Percentiles rank a stretch among this genome's conserved stretches.
Conservation (phyloP, 805 yeast species). For the Ogataea allantospora region DNA sequence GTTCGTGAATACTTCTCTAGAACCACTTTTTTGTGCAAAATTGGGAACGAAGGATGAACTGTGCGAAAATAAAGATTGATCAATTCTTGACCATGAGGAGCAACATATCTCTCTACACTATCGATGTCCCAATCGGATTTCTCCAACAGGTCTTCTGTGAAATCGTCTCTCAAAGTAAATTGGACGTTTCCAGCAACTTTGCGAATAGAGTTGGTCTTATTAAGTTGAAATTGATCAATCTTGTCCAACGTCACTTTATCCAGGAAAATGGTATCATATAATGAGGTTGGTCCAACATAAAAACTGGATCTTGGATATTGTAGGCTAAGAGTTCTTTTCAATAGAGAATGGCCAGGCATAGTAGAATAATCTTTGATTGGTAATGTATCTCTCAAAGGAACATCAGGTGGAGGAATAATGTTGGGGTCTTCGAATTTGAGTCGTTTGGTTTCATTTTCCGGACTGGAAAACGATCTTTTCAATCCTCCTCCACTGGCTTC, state of each 20-base stretch:
- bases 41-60: conserved; percentile 89
- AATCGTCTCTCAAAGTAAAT: conserved; percentile 79
- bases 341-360: conserved; percentile 59
- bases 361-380: conserved; percentile 69
- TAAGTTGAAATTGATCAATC: conserved; percentile 77
- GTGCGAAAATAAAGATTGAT: conserved; percentile 79
- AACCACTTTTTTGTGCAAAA: conserved; percentile 86
- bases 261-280: conserved; percentile 70
- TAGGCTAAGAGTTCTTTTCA: conserved; percentile 67
- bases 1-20: conserved; percentile 88
- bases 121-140: conserved; percentile 77
- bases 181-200: conserved; percentile 75
- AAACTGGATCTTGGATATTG: conserved; percentile 91
- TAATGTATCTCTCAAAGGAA: conserved; percentile 48
- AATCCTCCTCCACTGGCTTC: conserved; percentile 44
- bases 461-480: conserved; percentile 36
- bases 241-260: conserved; percentile 63
- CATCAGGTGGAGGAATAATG: conserved; percentile 38
- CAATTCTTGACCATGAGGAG: conserved; percentile 87
- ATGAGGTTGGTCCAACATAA: conserved; percentile 84
- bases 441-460: conserved; percentile 28
- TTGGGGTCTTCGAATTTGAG: conserved; percentile 35
- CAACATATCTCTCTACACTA: conserved; percentile 75
- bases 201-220: conserved; percentile 64
- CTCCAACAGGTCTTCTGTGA: conserved; percentile 63